Conservation (phyloP, 176 grass and related monocot genomes). For the Carex parvula region DNA sequence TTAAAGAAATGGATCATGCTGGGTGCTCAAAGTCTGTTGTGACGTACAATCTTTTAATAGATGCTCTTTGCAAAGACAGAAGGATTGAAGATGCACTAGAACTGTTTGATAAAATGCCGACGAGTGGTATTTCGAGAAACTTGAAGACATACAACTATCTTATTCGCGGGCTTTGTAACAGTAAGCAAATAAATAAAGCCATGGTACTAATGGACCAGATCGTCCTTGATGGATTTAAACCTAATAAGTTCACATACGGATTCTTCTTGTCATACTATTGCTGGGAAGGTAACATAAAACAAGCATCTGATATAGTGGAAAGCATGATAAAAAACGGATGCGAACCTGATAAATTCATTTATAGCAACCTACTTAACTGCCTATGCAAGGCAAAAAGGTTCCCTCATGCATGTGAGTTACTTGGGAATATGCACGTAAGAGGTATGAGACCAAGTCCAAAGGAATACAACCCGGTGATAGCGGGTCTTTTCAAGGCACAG, state of each 20-base stretch:
- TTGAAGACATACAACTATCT: conserved; percentile 60
- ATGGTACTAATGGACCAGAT: conserved; percentile 69
- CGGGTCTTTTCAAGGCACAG: conserved; percentile 50
- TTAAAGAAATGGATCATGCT: conserved; percentile 78
- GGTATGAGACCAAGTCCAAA: conserved; percentile 63
- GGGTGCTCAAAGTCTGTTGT: conserved; percentile 50
- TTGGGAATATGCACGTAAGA: conserved; percentile 64
- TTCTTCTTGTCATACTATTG: conserved; percentile 75
- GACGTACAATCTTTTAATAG: conserved; percentile 75
- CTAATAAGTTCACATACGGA: conserved; percentile 75
- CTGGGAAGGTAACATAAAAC: conserved; percentile 69
- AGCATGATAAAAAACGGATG: conserved; percentile 70
- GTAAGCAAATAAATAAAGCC: conserved; percentile 60
- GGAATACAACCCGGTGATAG: conserved; percentile 70
- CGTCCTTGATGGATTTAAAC: conserved; percentile 59
- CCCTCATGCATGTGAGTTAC: conserved; percentile 60
- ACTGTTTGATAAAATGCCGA: conserved; percentile 77
- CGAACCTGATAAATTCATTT: conserved; percentile 70
- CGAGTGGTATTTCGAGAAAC: conserved; percentile 59
- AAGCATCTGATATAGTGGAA: conserved; percentile 65
- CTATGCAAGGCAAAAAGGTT: conserved; percentile 73
- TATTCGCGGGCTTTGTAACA: conserved; percentile 70
- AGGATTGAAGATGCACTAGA: conserved; percentile 71
- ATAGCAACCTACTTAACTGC: conserved; percentile 58
- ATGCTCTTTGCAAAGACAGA: conserved; percentile 70